Base-by-base conservation (phyloP, 2,329 filamentous ascomycete genomes). In the Teratosphaeriaceae sp. region DNA sequence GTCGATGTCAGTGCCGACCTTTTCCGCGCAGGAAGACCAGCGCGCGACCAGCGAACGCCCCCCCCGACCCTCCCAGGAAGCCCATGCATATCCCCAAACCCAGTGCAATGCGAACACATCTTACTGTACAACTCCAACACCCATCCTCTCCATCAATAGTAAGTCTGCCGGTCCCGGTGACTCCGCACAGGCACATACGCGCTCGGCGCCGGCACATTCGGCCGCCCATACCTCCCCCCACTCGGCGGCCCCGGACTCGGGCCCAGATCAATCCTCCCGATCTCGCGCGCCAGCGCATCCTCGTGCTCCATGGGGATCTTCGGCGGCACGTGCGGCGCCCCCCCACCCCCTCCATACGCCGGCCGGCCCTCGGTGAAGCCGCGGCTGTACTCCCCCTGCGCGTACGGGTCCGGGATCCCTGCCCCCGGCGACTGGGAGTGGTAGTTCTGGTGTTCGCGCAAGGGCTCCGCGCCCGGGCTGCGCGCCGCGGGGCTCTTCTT, bases 221-320 rank as follows among this genome's bases (percentile, higher is more conserved):
- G 23, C 34, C 38, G 19, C n/a, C 40, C 24, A 34, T 42, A 30
- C 41, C 24, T 30, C 20, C 36, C 34, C 22, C 40, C 15, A 19
- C 33, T 21, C 22, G n/a, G 26, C 29, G 21, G 30, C 13, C 13
- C 37, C 12, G 15, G 20, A 36, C n/a, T 11, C 4, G 31, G 13
- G 13, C 69, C 67, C 48, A 72, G 65, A 48, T 73, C 69, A 47
- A 72, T 70, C 50, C 60, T 65, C 48, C 63, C 79, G 72, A 89
- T 76, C 65, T 89, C 85, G 49, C 86, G 72, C 63, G 84, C 75
- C 40, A 89, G 65, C 16, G 82, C 78, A 73, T 71, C 49, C 20
- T 27, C 31, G 16, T 23, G 63, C 58, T 18, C 37, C 38, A 45
- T 22, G 1, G 82, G 81, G 7, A 86, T 68, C 64, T 87, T 87